A percentile compares a stretch with the other conserved stretches of the same genome.
Conservation (phyloP, 108 stramenopile species). For the Pseudonitzschia multiseries region DNA sequence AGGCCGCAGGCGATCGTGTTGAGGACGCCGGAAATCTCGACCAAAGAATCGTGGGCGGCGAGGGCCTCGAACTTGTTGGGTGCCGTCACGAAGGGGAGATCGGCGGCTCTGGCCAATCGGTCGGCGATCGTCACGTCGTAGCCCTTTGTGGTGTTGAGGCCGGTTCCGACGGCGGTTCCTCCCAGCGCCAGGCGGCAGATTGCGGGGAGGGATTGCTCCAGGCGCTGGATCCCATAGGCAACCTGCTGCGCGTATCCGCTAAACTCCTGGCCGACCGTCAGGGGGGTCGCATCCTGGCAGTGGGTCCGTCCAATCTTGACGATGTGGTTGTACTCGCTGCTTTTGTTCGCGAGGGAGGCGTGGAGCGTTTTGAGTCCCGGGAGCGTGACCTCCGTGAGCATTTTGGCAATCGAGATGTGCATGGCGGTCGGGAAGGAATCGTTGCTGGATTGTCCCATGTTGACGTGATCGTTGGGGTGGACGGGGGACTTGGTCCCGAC, state of each 20-base stretch:
- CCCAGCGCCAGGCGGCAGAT: constrained; percentile 94
- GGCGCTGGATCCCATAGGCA: constrained; percentile 81
- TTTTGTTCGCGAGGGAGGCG: constrained; percentile 70
- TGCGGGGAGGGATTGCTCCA: constrained; percentile 63
- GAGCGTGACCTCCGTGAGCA: constrained; percentile 65
- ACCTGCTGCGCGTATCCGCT: constrained; percentile 94
- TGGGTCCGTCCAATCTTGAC: constrained; percentile 99
- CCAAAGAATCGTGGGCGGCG: constrained; percentile 94
- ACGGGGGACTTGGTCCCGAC: constrained; percentile 90
- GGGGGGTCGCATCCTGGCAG: constrained; percentile 96
- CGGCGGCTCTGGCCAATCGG: constrained; percentile 89
- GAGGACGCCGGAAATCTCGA: constrained; percentile 92
- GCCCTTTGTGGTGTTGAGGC: constrained; percentile 88
- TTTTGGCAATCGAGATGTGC: constrained; percentile 88
- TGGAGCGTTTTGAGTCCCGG: constrained; percentile 80
- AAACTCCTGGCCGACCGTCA: constrained; percentile 99
- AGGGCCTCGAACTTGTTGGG: constrained; percentile 98
- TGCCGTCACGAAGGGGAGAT: constrained; percentile 90
- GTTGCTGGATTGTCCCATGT: constrained; percentile 95
- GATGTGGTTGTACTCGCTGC: constrained; percentile 70
- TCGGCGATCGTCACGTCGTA: constrained; percentile 91
- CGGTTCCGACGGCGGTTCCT: constrained; percentile 98
- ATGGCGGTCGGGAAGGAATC: constrained; percentile 98
- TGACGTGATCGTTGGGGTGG: constrained; percentile 98
- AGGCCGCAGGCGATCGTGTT: constrained; percentile 88